A percentile compares a stretch with the other conserved stretches of the same genome.
These are phyloP conservation scores for Arabidopsis suecica DNA, from an alignment of 345 rosid species.

Conservation along the genomic window DNA sequence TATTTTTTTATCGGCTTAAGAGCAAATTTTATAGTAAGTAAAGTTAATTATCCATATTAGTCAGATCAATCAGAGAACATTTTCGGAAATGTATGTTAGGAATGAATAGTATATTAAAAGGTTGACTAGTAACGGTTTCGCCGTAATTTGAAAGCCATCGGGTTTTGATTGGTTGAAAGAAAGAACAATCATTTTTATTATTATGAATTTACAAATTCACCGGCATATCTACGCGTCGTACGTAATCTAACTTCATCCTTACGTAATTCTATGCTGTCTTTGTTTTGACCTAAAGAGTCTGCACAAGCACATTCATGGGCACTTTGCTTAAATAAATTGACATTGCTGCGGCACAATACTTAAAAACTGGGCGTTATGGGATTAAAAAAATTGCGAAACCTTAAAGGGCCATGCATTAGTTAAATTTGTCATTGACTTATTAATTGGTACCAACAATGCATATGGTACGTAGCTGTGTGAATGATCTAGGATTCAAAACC, in stretches of 20 bases:
- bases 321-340: conserved; percentile 4
- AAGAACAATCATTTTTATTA: conserved; percentile 2
- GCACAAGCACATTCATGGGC: background rate
- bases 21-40: background rate
- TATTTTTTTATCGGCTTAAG: background rate
- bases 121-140: conserved; percentile 17
- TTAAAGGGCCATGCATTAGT: conserved; percentile 25
- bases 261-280: conserved; percentile 25
- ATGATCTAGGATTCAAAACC: conserved; percentile 1
- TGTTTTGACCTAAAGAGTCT: background rate
- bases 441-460: background rate
- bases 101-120: background rate
- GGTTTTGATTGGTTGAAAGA: conserved; percentile 22
- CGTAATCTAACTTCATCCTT: conserved; percentile 31
- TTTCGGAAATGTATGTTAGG: too few species aligned
- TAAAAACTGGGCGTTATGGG: background rate
- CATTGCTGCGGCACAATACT: conserved; percentile 9
- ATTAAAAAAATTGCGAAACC: background rate
- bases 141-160: conserved; percentile 34
- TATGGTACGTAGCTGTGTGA: background rate
- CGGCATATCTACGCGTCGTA: conserved; percentile 22
- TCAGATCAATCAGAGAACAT: background rate
- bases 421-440: conserved; percentile 7
- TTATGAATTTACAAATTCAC: conserved; percentile 22
- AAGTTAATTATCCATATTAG: background rate